Evolutionary conservation across 768 basidiomycete species (phyloP).

Genomic region (Podaxis sp.): DNA sequence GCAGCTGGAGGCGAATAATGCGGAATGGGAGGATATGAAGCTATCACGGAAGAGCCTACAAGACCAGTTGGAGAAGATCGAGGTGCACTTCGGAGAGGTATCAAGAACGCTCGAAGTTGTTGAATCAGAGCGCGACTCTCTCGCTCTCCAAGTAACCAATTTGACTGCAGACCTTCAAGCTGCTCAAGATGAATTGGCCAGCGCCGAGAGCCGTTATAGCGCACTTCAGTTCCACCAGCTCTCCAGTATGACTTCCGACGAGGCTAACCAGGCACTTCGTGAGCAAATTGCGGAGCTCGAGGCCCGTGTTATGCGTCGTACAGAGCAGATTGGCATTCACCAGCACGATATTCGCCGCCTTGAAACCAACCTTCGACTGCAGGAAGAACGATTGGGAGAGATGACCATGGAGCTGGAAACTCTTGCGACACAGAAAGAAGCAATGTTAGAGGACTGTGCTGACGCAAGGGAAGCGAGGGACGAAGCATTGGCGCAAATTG

Average conservation of each 20-base stretch:
- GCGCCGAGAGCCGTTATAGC: constrained; percentile 61
- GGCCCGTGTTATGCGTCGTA: constrained; percentile 58
- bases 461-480: constrained; percentile 75
- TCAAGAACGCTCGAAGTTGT: constrained; percentile 46
- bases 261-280: constrained; percentile 54
- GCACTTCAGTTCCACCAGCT: constrained; percentile 67
- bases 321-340: constrained; percentile 74
- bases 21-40: constrained; percentile 23
- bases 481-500: constrained; percentile 53
- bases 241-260: constrained; percentile 56
- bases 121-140: constrained; percentile 66
- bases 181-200: constrained; percentile 52
- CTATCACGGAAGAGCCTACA: background rate
- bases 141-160: constrained; percentile 63
- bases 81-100: constrained; percentile 35
- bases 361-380: constrained; percentile 70
- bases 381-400: constrained; percentile 74
- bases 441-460: constrained; percentile 85
- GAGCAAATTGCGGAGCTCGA: constrained; percentile 73
- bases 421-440: constrained; percentile 64
- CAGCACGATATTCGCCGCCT: constrained; percentile 78
- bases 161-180: constrained; percentile 56
- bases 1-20: constrained; percentile 32
- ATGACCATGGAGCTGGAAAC: constrained; percentile 70
- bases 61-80: constrained; percentile 31